These are phyloP conservation scores for Globisporangium camurandrum DNA, from an alignment of 352 stramenopile species.

Conservation along the genomic window DNA sequence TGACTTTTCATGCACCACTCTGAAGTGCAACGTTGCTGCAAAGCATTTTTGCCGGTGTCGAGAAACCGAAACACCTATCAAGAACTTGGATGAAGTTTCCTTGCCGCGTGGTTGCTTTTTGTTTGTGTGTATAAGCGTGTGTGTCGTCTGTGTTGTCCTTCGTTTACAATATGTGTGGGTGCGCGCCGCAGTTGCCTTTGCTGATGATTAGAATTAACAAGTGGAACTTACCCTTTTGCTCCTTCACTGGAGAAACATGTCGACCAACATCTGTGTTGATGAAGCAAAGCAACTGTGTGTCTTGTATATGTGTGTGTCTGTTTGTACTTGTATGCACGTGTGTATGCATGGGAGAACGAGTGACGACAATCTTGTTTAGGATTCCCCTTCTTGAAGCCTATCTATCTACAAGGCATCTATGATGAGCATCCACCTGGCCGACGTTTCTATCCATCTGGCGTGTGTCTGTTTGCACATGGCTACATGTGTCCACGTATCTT, in stretches of 20 bases:
- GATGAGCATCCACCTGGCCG: constrained; percentile 69
- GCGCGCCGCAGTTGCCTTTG: too few relatives aligned
- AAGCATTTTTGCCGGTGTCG: constrained; percentile 34
- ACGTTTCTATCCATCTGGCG: constrained; percentile 16
- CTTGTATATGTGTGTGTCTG: constrained; percentile 9
- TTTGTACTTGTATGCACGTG: background rate
- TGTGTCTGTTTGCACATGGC: background rate
- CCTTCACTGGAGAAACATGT: constrained; percentile 65
- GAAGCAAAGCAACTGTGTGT: constrained; percentile 43
- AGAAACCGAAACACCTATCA: constrained; percentile 60
- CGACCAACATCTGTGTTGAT: constrained; percentile 89
- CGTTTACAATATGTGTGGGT: too few relatives aligned
- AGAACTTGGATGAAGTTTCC: constrained; percentile 43
- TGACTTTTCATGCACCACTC: constrained; percentile 86
- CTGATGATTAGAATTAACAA: constrained; percentile 65
- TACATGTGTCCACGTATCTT: constrained; percentile 8
- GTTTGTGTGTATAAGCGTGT: constrained; percentile 12
- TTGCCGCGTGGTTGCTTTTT: constrained; percentile 1
- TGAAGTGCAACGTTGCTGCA: constrained; percentile 29
- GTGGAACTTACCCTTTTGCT: constrained; percentile 80
- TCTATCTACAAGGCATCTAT: constrained; percentile 47
- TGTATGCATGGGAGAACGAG: constrained; percentile 23
- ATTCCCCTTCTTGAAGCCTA: constrained; percentile 83
- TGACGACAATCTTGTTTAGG: constrained; percentile 76
- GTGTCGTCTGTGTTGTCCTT: background rate